phyloP scores from a whole-genome alignment of 169 alveolate genomes.

The Plasmodium vinckei region DNA sequence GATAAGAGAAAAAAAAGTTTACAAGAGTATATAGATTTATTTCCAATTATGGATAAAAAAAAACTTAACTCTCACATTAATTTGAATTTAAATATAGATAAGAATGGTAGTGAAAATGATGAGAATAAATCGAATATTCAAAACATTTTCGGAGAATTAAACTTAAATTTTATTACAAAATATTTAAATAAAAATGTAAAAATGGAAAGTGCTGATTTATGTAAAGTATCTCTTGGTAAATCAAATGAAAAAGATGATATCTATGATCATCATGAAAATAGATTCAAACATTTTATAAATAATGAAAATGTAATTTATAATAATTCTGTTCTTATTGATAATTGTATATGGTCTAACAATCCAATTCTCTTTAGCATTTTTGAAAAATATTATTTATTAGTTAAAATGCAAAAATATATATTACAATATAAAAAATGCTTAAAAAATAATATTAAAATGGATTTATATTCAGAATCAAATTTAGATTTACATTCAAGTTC shows the following conservation, averaged over 20 bases:
- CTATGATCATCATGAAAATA: slow-evolving; percentile 19
- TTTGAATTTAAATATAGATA: slow-evolving; percentile 43
- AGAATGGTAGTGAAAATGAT: neutral
- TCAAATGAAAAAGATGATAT: neutral
- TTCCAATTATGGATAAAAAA: slow-evolving; percentile 43
- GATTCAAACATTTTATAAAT: neutral
- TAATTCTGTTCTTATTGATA: slow-evolving; percentile 36
- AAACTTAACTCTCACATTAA: slow-evolving; percentile 19
- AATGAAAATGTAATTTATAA: neutral
- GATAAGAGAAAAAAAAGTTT: slow-evolving; percentile 1
- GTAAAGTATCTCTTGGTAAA: neutral
- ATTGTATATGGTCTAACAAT: slow-evolving; percentile 51
- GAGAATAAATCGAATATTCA: neutral
- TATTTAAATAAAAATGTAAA: slow-evolving; percentile 20
- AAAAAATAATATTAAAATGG: slow-evolving; percentile 50
- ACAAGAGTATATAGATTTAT: slow-evolving; percentile 4
- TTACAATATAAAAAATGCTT: slow-evolving; percentile 51
- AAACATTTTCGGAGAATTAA: neutral
- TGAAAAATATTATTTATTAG: slow-evolving; percentile 44
- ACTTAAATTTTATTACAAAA: slow-evolving; percentile 9
- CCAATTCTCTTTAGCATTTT: slow-evolving; percentile 54
- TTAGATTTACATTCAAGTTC: slow-evolving; percentile 51
- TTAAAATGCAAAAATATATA: slow-evolving; percentile 72
- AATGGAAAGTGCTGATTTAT: slow-evolving; percentile 11
- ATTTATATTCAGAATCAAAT: slow-evolving; percentile 51